Evolutionary conservation across 164 flowering plant genomes (phyloP).

Genomic region (Brasenia schreberi): DNA sequence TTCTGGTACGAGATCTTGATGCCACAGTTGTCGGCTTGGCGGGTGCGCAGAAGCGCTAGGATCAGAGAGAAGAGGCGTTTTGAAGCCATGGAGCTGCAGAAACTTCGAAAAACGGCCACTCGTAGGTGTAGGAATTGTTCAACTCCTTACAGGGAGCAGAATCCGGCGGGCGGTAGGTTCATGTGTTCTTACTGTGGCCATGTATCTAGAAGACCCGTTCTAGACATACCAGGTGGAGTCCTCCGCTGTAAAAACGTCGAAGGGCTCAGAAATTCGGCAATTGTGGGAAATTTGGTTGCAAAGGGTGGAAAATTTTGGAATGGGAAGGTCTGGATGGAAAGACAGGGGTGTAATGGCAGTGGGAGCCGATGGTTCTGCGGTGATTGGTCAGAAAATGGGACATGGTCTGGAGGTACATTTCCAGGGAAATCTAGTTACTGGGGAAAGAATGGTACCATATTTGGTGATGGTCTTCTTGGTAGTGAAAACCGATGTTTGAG

Average conservation of each 20-base stretch:
- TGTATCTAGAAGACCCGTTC: conserved; percentile 76
- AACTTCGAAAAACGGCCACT: conserved; percentile 80
- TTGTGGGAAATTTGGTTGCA: conserved; percentile 60
- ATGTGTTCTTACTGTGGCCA: conserved; percentile 98
- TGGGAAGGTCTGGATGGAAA: conserved; percentile 59
- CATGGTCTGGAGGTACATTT: conserved; percentile 46
- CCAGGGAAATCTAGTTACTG: conserved; percentile 30
- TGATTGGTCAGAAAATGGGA: conserved; percentile 68
- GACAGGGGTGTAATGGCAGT: neutral
- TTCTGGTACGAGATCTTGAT: conserved; percentile 96
- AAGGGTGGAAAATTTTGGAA: conserved; percentile 71
- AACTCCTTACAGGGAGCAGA: conserved; percentile 82
- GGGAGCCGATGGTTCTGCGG: conserved; percentile 56
- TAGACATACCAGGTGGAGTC: conserved; percentile 56
- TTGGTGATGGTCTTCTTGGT: conserved; percentile 28
- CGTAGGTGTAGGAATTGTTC: conserved; percentile 76
- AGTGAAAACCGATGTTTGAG: conserved; percentile 47
- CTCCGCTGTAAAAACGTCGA: conserved; percentile 13
- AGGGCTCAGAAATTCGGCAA: conserved; percentile 43
- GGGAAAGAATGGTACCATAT: conserved; percentile 37
- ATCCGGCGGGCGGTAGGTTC: conserved; percentile 85
- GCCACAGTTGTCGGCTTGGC: conserved; percentile 91
- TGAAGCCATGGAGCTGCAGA: conserved; percentile 81
- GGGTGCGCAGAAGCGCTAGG: conserved; percentile 58
- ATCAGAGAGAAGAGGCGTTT: conserved; percentile 63